Conservation (phyloP, 2,329 filamentous ascomycete species). For the Saccharata proteae region DNA sequence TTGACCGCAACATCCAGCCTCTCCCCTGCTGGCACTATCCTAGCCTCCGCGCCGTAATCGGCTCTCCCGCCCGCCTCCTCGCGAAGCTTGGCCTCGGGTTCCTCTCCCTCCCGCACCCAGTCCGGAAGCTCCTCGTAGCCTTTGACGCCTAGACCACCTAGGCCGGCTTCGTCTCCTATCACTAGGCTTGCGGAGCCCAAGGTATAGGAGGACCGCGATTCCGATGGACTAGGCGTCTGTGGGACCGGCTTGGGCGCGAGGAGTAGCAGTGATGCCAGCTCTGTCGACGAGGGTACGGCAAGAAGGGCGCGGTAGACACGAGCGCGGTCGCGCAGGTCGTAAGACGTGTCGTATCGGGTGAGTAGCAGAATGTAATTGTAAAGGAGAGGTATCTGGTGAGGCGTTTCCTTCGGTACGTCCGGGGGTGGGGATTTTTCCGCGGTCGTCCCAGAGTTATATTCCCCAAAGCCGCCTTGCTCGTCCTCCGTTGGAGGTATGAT, state of each 20-base stretch:
- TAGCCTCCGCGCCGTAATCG: slow-evolving; percentile 19
- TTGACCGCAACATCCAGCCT: slow-evolving; percentile 47
- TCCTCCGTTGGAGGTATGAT: slow-evolving; percentile 6
- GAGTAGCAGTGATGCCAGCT: slow-evolving; percentile 81
- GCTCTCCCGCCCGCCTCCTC: slow-evolving; percentile 38
- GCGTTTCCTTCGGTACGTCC: slow-evolving; percentile 23
- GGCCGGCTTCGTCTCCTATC: slow-evolving; percentile 60
- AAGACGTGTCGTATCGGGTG: slow-evolving; percentile 85
- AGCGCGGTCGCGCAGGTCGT: slow-evolving; percentile 84
- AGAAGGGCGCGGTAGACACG: slow-evolving; percentile 81
- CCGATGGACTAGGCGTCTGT: slow-evolving; percentile 78
- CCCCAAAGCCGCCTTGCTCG: slow-evolving; percentile 6
- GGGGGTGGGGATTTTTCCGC: slow-evolving; percentile 18
- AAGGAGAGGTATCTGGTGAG: slow-evolving; percentile 59
- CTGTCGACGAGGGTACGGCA: slow-evolving; percentile 57
- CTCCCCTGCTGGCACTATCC: slow-evolving; percentile 46
- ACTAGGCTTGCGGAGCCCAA: slow-evolving; percentile 81
- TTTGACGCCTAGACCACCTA: slow-evolving; percentile 50
- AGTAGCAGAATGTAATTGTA: slow-evolving; percentile 80
- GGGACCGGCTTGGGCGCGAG: slow-evolving; percentile 91
- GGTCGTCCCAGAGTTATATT: slow-evolving; percentile 16
- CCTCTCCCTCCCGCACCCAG: slow-evolving; percentile 70
- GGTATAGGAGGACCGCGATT: slow-evolving; percentile 62
- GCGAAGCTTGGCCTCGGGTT: slow-evolving; percentile 65
- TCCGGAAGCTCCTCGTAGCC: slow-evolving; percentile 72